Evolutionary conservation across 2,329 filamentous ascomycete genomes (phyloP), one percentile per base, ranked within the genome.

Genomic region (Talaromyces amestolkiae): DNA sequence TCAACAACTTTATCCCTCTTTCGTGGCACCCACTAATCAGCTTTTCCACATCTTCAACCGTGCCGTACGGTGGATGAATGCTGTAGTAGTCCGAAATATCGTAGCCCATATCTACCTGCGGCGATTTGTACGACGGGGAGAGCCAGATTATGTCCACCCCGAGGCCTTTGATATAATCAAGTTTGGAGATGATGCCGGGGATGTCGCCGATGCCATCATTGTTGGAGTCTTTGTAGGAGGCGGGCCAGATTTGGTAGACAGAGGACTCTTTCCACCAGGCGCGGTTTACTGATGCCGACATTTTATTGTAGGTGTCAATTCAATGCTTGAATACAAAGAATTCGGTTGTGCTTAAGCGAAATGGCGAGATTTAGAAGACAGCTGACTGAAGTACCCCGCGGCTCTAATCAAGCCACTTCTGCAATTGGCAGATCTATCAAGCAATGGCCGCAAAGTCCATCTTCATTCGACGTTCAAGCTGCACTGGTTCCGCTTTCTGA

Each of bases 1-100:
- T 83, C 65, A 93, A 87, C 11, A 93, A 77, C 69, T 85, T 87
- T 85, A 93, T 91, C 3, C 84, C 87, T 3, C 88, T 82, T 17
- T 82, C 76, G 66, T 90, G 87, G 47, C 85, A 83, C 54, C 84
- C 85, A 31, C 82, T 72, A 59, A 91, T 87, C 41, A 92, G 75
- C 0, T 78, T 76, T 65, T 91, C 87, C 59, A 91, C 85, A 72
- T 92, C 88, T 66, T 82, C 79, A 8, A 92, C 79, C 0, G 87
- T 88, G 43, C 89, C 89, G 70, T 91, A 92, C 0, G 85, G 84
- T 2, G 82, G 78, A 69, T 91, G 84, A 33, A 92, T 86, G 31
- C 81, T 81, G 72, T 89, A 85, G 69, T 92, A 91, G 74, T 91
- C 84, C 35, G 76, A 71, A 41, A 84, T 84, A 59, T 84, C 83